Evolutionary conservation across 805 yeast species (phyloP).

Genomic region (Wickerhamiella vanderwaltii): DNA sequence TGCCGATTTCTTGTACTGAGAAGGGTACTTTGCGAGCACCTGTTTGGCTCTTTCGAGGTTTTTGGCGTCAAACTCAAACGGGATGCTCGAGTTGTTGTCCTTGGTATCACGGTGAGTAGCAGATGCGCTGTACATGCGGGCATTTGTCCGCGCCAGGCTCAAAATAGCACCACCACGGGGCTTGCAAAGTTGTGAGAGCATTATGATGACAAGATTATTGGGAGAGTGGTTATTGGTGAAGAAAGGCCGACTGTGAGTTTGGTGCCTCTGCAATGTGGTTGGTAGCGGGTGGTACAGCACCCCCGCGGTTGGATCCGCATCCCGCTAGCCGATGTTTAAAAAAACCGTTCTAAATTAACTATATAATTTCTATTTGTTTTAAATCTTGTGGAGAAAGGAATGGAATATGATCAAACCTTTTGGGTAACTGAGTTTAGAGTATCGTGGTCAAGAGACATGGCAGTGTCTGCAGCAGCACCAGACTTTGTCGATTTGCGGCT

Average conservation of each 20-base stretch:
- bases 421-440: too few species aligned
- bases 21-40: slow-evolving; percentile 67
- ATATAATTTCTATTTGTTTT: too few species aligned
- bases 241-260: too few species aligned
- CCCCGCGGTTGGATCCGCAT: too few species aligned
- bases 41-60: slow-evolving; percentile 58
- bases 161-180: slow-evolving; percentile 4
- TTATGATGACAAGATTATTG: slow-evolving; percentile 9
- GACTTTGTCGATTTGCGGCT: too few species aligned
- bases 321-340: too few species aligned
- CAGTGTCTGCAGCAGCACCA: too few species aligned
- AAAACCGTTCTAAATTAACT: too few species aligned
- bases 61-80: slow-evolving; percentile 60
- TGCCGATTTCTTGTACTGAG: slow-evolving; percentile 78
- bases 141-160: too few species aligned
- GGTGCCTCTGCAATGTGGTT: background rate
- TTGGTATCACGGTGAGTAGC: slow-evolving; percentile 64
- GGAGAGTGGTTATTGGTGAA: slow-evolving; percentile 6
- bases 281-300: background rate
- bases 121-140: slow-evolving; percentile 12
- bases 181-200: slow-evolving; percentile 8
- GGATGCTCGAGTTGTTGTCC: slow-evolving; percentile 51
- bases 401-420: too few species aligned
- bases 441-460: too few species aligned
- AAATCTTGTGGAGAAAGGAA: too few species aligned